Conservation (phyloP, 352 stramenopile genomes). For the Pythium periplocum region DNA sequence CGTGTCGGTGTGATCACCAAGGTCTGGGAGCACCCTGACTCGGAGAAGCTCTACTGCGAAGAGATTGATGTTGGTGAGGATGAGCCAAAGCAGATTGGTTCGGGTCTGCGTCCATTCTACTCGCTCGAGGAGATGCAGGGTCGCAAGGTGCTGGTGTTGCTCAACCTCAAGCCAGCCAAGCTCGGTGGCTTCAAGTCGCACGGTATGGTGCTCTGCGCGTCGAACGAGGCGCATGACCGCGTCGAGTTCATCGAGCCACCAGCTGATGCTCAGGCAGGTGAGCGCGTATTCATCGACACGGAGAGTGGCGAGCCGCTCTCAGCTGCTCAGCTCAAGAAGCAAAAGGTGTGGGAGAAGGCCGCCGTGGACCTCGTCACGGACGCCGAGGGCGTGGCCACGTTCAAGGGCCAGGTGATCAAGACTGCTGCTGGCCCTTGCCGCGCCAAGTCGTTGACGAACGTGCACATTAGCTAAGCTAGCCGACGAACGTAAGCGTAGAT, state of each 20-base stretch:
- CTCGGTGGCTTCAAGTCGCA: constrained; percentile 95
- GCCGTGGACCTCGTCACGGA: constrained; percentile 64
- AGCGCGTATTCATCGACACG: constrained; percentile 87
- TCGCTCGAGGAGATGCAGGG: constrained; percentile 93
- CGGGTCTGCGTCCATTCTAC: constrained; percentile 94
- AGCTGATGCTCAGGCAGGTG: constrained; percentile 86
- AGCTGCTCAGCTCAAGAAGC: constrained; percentile 82
- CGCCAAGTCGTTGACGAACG: constrained; percentile 54
- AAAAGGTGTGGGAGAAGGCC: constrained; percentile 84
- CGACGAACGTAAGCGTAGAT: too few species aligned
- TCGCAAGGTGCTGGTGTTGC: constrained; percentile 93
- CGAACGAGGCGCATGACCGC: constrained; percentile 78
- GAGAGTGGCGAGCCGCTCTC: constrained; percentile 70
- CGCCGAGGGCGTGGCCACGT: constrained; percentile 62
- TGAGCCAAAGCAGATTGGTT: constrained; percentile 92
- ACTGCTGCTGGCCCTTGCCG: constrained; percentile 59
- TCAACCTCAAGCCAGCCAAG: constrained; percentile 98
- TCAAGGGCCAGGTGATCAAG: constrained; percentile 72
- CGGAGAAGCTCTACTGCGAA: constrained; percentile 97
- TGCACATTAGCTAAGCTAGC: constrained; percentile 56
- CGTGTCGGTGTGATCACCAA: constrained; percentile 77
- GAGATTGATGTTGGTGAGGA: constrained; percentile 98
- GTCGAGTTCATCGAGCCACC: constrained; percentile 95
- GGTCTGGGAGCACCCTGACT: constrained; percentile 82
- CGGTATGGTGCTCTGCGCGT: constrained; percentile 97